These are phyloP conservation scores for Hypoxylon lienhwacheense DNA, from an alignment of 495 filamentous ascomycete genomes.

Conservation along the genomic window DNA sequence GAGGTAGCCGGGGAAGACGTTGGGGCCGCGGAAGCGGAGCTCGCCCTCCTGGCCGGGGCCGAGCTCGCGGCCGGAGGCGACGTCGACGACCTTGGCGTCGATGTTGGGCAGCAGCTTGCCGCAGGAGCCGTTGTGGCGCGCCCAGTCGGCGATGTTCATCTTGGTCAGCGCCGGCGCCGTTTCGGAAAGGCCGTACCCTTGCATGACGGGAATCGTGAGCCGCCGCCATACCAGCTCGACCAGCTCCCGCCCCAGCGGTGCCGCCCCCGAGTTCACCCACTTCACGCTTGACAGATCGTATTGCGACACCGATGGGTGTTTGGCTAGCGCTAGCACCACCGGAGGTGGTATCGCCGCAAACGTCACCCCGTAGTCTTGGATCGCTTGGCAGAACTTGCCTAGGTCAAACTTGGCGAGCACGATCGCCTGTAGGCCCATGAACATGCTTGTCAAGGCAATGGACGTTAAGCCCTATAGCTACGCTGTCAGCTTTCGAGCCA, in stretches of 20 bases:
- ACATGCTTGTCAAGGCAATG: slow-evolving; percentile 50
- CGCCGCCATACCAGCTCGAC: slow-evolving; percentile 76
- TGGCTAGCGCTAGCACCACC: slow-evolving; percentile 76
- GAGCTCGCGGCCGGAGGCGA: slow-evolving; percentile 46
- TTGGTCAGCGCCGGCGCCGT: slow-evolving; percentile 55
- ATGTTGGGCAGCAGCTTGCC: slow-evolving; percentile 80
- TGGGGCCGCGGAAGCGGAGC: slow-evolving; percentile 76
- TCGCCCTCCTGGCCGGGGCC: slow-evolving; percentile 53
- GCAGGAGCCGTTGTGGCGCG: slow-evolving; percentile 73
- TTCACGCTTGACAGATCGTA: slow-evolving; percentile 79
- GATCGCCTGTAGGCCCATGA: slow-evolving; percentile 66
- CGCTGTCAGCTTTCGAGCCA: neutral
- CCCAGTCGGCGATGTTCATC: slow-evolving; percentile 78
- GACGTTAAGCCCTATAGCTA: slow-evolving; percentile 42
- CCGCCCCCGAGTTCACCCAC: slow-evolving; percentile 88
- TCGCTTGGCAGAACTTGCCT: slow-evolving; percentile 69
- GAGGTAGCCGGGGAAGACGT: slow-evolving; percentile 76
- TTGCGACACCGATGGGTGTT: slow-evolving; percentile 71
- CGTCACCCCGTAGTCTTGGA: slow-evolving; percentile 75
- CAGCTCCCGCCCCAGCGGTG: slow-evolving; percentile 81
- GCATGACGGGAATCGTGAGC: slow-evolving; percentile 69
- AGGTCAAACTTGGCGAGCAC: slow-evolving; percentile 88
- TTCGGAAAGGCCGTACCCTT: slow-evolving; percentile 61
- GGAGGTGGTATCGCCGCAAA: slow-evolving; percentile 86
- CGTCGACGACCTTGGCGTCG: slow-evolving; percentile 77